A percentile compares a stretch with the other conserved stretches of the same genome.
Conservation (phyloP, 2,329 filamentous ascomycete genomes). For the Hyphodiscus sp. region DNA sequence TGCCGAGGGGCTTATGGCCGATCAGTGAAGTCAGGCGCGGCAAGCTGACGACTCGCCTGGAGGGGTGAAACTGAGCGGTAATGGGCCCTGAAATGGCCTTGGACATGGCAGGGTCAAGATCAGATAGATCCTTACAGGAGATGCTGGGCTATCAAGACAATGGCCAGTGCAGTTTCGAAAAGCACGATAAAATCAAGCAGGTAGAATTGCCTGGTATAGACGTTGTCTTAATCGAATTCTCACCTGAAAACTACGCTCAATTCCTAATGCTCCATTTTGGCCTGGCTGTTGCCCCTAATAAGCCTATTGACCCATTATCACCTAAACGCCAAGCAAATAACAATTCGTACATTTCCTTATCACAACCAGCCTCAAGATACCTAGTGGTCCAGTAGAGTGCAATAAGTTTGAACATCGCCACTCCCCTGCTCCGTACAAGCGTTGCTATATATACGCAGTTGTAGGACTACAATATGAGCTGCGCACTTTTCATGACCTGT, state of each 20-base stretch:
- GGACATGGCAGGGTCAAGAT: neutral
- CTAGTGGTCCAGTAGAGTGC: too few species aligned
- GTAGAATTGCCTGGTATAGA: neutral
- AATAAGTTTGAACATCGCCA: too few species aligned
- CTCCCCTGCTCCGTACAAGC: too few species aligned
- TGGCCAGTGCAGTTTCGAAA: neutral
- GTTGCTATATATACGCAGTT: too few species aligned
- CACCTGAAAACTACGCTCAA: neutral
- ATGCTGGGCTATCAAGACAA: too few species aligned
- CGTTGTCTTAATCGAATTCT: neutral
- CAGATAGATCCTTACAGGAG: neutral
- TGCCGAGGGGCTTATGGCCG: neutral
- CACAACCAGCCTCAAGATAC: neutral
- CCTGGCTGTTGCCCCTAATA: too few species aligned
- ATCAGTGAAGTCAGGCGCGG: slow-evolving; percentile 5
- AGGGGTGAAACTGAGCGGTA: neutral
- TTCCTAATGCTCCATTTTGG: neutral
- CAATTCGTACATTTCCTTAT: neutral
- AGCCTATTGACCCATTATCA: neutral
- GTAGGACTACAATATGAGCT: too few species aligned
- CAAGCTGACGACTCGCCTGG: neutral
- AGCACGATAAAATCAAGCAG: neutral
- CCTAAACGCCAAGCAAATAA: neutral
- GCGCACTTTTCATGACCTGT: too few species aligned
- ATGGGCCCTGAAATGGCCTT: neutral